These are phyloP conservation scores for Fusarium incarnatum DNA, from an alignment of 2,329 filamentous ascomycete species.

Conservation along the genomic window DNA sequence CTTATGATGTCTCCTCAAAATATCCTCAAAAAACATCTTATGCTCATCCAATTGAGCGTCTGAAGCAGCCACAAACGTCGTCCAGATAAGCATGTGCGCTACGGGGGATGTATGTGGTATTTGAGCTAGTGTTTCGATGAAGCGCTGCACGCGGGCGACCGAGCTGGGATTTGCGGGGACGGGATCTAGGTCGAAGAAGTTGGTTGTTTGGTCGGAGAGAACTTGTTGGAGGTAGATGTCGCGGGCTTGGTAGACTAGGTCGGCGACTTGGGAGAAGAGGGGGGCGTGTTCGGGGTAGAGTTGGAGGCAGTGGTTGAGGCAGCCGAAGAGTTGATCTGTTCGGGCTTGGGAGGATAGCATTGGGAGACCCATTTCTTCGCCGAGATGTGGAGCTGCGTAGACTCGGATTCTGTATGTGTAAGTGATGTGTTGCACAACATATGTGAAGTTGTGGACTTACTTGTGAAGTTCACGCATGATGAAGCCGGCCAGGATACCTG, in stretches of 20 bases:
- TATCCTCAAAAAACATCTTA: slow-evolving; percentile 39
- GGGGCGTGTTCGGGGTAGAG: slow-evolving; percentile 80
- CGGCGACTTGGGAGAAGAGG: slow-evolving; percentile 78
- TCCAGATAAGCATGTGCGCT: slow-evolving; percentile 46
- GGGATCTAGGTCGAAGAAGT: slow-evolving; percentile 16
- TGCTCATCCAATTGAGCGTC: slow-evolving; percentile 45
- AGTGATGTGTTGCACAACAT: rapidly evolving
- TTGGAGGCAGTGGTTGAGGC: slow-evolving; percentile 58
- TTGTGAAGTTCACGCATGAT: slow-evolving; percentile 45
- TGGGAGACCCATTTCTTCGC: slow-evolving; percentile 40
- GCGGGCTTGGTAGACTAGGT: slow-evolving; percentile 86
- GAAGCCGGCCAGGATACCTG: slow-evolving; percentile 35
- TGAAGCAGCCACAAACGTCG: slow-evolving; percentile 44
- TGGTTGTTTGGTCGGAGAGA: slow-evolving; percentile 28
- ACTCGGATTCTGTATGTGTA: slow-evolving; percentile 35
- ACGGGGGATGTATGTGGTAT: slow-evolving; percentile 38
- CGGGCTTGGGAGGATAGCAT: slow-evolving; percentile 42
- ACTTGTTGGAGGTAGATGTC: slow-evolving; percentile 86
- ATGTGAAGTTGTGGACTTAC: too few species aligned
- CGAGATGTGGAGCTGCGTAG: slow-evolving; percentile 41
- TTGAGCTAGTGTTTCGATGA: slow-evolving; percentile 40
- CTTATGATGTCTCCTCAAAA: slow-evolving; percentile 29
- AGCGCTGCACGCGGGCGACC: slow-evolving; percentile 39
- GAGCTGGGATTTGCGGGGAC: slow-evolving; percentile 16
- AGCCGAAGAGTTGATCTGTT: slow-evolving; percentile 38